A percentile compares a stretch with the other conserved stretches of the same genome.
Evolutionary conservation across 2,329 filamentous ascomycete genomes (phyloP).

Genomic region (Botryotinia convoluta): DNA sequence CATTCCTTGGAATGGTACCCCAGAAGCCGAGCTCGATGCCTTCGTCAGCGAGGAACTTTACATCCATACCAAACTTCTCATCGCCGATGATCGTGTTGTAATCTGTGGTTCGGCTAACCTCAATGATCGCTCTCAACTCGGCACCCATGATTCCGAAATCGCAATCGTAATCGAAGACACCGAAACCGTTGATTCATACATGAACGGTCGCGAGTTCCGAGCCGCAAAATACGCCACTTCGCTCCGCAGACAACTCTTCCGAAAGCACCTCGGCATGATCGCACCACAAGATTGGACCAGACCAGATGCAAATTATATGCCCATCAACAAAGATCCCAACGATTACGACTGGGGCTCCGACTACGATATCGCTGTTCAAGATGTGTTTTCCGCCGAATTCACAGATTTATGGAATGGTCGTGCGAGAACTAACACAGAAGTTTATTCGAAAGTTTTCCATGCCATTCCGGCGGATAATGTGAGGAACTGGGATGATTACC

Average conservation of each 20-base stretch:
- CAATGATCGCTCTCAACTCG: slow-evolving; percentile 70
- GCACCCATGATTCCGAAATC: slow-evolving; percentile 82
- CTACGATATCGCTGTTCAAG: slow-evolving; percentile 66
- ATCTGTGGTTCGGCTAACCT: slow-evolving; percentile 71
- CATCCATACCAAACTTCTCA: slow-evolving; percentile 67
- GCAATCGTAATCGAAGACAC: slow-evolving; percentile 85
- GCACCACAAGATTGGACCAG: slow-evolving; percentile 68
- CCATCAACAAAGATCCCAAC: slow-evolving; percentile 69
- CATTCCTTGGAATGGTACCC: slow-evolving; percentile 53
- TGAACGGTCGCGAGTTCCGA: slow-evolving; percentile 69
- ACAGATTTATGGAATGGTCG: slow-evolving; percentile 69
- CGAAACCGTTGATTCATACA: slow-evolving; percentile 64
- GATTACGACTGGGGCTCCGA: slow-evolving; percentile 68
- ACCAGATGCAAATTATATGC: slow-evolving; percentile 72
- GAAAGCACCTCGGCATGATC: slow-evolving; percentile 85
- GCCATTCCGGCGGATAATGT: slow-evolving; percentile 68
- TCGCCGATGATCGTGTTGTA: slow-evolving; percentile 77
- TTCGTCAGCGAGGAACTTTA: slow-evolving; percentile 63
- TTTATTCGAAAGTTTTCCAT: slow-evolving; percentile 81
- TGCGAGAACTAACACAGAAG: slow-evolving; percentile 74
- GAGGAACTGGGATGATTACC: slow-evolving; percentile 69
- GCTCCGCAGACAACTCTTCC: slow-evolving; percentile 80
- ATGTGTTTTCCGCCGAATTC: slow-evolving; percentile 70
- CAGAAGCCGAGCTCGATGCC: slow-evolving; percentile 56
- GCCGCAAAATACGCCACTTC: slow-evolving; percentile 76